Conservation (phyloP, 495 filamentous ascomycete genomes). For the Penicillium salamii region DNA sequence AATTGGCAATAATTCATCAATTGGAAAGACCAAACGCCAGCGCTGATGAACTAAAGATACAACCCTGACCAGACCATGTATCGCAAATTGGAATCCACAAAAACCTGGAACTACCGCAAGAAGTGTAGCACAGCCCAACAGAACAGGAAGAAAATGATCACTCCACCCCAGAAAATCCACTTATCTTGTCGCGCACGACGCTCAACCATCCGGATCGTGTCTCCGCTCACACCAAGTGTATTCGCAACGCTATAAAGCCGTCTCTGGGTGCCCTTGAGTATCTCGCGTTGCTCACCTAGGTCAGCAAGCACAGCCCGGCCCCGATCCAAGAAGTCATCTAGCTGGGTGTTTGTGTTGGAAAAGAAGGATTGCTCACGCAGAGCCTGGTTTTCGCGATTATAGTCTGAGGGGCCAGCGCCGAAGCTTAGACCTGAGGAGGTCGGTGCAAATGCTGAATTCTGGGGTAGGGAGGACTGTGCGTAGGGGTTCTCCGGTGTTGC, state of each 20-base stretch:
- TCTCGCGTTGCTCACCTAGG: constrained; percentile 84
- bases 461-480: constrained; percentile 54
- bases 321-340: constrained; percentile 92
- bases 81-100: neutral
- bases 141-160: constrained; percentile 85
- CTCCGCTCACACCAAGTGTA: constrained; percentile 87
- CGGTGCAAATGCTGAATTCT: constrained; percentile 38
- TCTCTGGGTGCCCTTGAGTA: constrained; percentile 91
- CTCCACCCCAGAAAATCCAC: constrained; percentile 93
- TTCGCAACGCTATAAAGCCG: constrained; percentile 90
- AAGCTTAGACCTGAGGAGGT: constrained; percentile 48
- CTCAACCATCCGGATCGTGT: constrained; percentile 95
- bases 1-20: neutral
- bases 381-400: constrained; percentile 74
- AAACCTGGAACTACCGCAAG: constrained; percentile 51
- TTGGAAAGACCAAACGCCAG: constrained; percentile 29
- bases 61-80: constrained; percentile 12
- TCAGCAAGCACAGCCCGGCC: constrained; percentile 88
- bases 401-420: constrained; percentile 55
- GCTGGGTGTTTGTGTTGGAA: constrained; percentile 66
- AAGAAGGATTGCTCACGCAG: constrained; percentile 90
- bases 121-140: constrained; percentile 87
- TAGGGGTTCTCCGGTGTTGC: constrained; percentile 96
- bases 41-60: constrained; percentile 29
- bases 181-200: constrained; percentile 90